Evolutionary conservation across 139 green algal genomes (phyloP).

Genomic region (Klebsormidium nitens): DNA sequence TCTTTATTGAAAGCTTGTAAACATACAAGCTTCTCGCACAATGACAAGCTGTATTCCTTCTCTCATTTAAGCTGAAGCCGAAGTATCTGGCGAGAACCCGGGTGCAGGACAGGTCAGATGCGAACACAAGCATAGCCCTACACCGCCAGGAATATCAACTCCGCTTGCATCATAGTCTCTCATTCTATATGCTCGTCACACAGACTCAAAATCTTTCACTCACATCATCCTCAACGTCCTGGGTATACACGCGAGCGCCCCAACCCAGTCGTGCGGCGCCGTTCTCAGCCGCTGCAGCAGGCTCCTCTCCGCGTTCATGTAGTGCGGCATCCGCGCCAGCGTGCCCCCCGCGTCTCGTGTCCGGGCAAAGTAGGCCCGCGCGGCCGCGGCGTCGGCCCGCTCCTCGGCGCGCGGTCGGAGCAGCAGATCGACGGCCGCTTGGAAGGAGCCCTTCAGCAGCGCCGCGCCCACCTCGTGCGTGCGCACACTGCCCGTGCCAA

Average conservation of each 20-base stretch:
- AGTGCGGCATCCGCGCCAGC: constrained; percentile 51
- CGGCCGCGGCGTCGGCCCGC: constrained; percentile 1
- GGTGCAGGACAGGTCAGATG: too few species aligned
- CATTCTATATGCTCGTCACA: too few species aligned
- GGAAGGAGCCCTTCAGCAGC: constrained; percentile 70
- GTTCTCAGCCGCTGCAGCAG: constrained; percentile 51
- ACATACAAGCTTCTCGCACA: too few species aligned
- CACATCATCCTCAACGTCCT: constrained; percentile 72
- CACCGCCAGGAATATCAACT: too few species aligned
- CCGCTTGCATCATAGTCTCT: too few species aligned
- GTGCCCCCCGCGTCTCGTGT: constrained; percentile 47
- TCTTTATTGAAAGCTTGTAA: too few species aligned
- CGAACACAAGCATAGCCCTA: too few species aligned
- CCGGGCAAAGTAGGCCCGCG: too few species aligned
- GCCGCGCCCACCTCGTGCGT: constrained; percentile 73
- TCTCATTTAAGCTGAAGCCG: too few species aligned
- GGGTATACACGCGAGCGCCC: constrained; percentile 57
- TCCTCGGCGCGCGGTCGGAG: constrained; percentile 41
- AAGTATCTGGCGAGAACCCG: too few species aligned
- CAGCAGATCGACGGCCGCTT: constrained; percentile 58
- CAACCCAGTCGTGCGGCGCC: constrained; percentile 17
- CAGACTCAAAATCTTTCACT: too few species aligned
- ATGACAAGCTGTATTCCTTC: too few species aligned
- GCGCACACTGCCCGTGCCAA: constrained; percentile 63
- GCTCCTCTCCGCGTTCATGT: constrained; percentile 54